Evolutionary conservation across 225 moss, liverwort and hornwort species (phyloP).

Genomic region (Lunularia cruciata): DNA sequence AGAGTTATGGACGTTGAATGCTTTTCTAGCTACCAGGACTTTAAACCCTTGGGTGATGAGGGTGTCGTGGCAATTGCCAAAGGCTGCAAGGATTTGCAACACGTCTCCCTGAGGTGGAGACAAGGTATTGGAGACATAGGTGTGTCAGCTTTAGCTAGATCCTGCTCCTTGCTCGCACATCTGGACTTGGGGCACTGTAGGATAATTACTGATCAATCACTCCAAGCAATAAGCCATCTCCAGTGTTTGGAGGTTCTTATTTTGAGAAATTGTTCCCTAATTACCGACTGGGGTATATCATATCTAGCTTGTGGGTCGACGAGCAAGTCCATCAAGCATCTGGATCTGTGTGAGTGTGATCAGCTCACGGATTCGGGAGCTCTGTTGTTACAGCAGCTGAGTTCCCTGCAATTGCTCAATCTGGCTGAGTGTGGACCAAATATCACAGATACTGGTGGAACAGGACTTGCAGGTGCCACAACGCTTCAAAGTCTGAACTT

Average conservation of each 20-base stretch:
- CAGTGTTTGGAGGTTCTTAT: conserved; percentile 9
- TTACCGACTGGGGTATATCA: conserved; percentile 23
- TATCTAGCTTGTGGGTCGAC: conserved; percentile 14
- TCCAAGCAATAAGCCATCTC: conserved; percentile 19
- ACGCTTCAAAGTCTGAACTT: conserved; percentile 22
- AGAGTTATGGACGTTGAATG: conserved; percentile 13
- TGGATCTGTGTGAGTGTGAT: conserved; percentile 27
- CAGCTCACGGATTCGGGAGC: conserved; percentile 26
- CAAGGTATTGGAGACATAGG: conserved; percentile 21
- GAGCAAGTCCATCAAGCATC: conserved; percentile 15
- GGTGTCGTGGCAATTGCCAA: conserved; percentile 24
- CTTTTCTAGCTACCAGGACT: conserved; percentile 14
- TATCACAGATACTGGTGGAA: conserved; percentile 19
- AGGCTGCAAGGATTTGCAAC: conserved; percentile 12
- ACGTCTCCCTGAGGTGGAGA: conserved; percentile 25
- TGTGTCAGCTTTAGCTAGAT: conserved; percentile 26
- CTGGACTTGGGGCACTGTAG: conserved; percentile 26
- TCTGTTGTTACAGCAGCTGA: conserved; percentile 17
- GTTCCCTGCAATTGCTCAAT: conserved; percentile 12
- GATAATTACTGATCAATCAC: conserved; percentile 25
- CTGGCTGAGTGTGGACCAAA: conserved; percentile 22
- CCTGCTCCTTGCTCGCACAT: conserved; percentile 11
- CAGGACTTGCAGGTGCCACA: conserved; percentile 16
- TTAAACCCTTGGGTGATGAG: conserved; percentile 13
- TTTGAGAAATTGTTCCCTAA: conserved; percentile 18